Base-by-base conservation (phyloP, 768 basidiomycete species). In the Hypsizygus marmoreus region DNA sequence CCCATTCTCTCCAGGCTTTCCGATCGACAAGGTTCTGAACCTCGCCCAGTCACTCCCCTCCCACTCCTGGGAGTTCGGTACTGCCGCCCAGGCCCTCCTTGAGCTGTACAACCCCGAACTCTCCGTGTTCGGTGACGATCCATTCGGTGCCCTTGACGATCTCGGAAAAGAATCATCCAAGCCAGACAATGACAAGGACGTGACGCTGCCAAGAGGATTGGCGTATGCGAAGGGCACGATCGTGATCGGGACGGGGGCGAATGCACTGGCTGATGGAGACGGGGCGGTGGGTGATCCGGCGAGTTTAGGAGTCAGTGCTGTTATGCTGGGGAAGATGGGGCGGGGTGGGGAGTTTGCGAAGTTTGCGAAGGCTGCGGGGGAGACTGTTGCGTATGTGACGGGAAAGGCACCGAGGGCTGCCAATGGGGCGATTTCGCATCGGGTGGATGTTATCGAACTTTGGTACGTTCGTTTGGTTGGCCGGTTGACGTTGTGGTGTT, bases 251-350 rank as follows among this genome's bases (percentile, higher is more conserved):
- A 49, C 50, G 1, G 58, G 54, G 8, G 22, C 41, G 5, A 55
- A 60, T 32, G 57, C 70, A 2, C 25, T 79, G 11, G 56, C 69
- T 0, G 58, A 69, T 22, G 72, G 70, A 2, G 67, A 71, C 34
- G 75, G 75, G 4, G 73, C 77, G 1, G 79, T 75, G 0, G 80
- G 76, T 0, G 82, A 85, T 50, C 82, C 82, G 0, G 76, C 81
- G 1, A 74, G 73, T 47, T 52, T 80, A 4, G 79, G 77, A 12
- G 67, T 73, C 2, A 67, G 70, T 2, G 73, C 77, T 2, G 56
- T 60, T 8, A 57, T 76, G 6, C 46, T 79, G 7, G 69, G 72
- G 13, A 75, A 76, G 26, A 54, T 57, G 6, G 60, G 71, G 45
- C 8, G 28, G 16, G 24, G 4, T 11, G 38, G 44, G 4, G n/a